phyloP scores from a whole-genome alignment of 2,329 filamentous ascomycete genomes.

The Trichoderma oligosporum region DNA sequence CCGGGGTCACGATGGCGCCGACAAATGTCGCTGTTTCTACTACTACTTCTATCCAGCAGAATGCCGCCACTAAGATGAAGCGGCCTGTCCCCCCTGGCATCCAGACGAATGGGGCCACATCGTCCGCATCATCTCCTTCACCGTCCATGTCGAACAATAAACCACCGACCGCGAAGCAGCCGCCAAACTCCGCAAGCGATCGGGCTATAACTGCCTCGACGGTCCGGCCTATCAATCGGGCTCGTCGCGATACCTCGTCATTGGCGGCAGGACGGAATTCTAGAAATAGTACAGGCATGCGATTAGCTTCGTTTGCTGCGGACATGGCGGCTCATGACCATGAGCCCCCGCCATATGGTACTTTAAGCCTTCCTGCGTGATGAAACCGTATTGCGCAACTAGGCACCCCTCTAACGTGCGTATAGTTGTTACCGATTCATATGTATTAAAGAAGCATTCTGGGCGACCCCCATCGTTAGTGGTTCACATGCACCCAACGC shows the following conservation, averaged over 20 bases:
- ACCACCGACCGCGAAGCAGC: slow-evolving; percentile 43
- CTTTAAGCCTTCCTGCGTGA: background rate
- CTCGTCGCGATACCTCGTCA: slow-evolving; percentile 53
- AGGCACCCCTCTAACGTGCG: slow-evolving; percentile 25
- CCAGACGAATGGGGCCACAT: slow-evolving; percentile 59
- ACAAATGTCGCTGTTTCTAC: slow-evolving; percentile 51
- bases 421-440: slow-evolving; percentile 66
- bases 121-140: slow-evolving; percentile 58
- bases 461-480: slow-evolving; percentile 76
- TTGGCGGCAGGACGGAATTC: slow-evolving; percentile 46
- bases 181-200: slow-evolving; percentile 35
- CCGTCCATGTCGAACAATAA: slow-evolving; percentile 56
- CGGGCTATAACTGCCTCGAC: slow-evolving; percentile 39
- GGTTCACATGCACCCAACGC: slow-evolving; percentile 76
- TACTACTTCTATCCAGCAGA: slow-evolving; percentile 43
- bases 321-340: slow-evolving; percentile 39
- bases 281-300: slow-evolving; percentile 48
- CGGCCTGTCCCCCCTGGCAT: slow-evolving; percentile 62
- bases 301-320: slow-evolving; percentile 46
- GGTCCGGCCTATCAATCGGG: slow-evolving; percentile 52
- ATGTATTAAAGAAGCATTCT: slow-evolving; percentile 80
- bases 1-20: slow-evolving; percentile 48
- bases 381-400: background rate
- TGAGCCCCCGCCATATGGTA: slow-evolving; percentile 54
- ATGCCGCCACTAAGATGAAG: slow-evolving; percentile 59